A percentile compares a stretch with the other conserved stretches of the same genome.
These are phyloP conservation scores for Hebeloma cylindrosporum DNA, from an alignment of 768 basidiomycete genomes.

Conservation along the genomic window DNA sequence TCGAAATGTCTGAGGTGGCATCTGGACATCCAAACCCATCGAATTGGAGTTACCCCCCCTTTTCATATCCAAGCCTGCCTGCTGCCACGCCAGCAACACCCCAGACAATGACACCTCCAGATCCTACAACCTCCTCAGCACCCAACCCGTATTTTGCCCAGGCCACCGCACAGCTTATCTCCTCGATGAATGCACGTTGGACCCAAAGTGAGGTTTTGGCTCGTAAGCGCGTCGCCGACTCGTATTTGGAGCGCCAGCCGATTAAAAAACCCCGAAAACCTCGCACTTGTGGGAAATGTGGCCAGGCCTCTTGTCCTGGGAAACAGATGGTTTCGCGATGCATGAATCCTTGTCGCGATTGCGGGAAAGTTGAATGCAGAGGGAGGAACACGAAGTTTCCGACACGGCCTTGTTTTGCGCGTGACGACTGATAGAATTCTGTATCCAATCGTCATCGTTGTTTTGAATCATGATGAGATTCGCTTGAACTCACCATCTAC, in stretches of 20 bases:
- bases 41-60: no score
- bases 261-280: background rate
- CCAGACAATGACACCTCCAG: no score
- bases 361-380: conserved; percentile 1
- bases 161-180: no score
- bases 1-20: no score
- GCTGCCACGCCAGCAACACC: no score
- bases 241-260: background rate
- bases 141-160: no score
- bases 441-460: conserved; percentile 1
- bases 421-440: background rate
- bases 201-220: background rate
- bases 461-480: background rate
- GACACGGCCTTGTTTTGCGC: no score
- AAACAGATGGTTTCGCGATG: background rate
- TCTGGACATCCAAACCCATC: no score
- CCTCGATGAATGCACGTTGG: no score
- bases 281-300: conserved; percentile 12
- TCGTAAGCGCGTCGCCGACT: background rate
- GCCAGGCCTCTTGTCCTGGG: background rate
- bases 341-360: conserved; percentile 6
- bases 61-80: no score
- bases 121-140: no score
- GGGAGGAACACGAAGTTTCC: conserved; percentile 11
- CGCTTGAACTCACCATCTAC: background rate